Evolutionary conservation across 2,329 filamentous ascomycete species (phyloP).

Genomic region (Penicillium sp.): DNA sequence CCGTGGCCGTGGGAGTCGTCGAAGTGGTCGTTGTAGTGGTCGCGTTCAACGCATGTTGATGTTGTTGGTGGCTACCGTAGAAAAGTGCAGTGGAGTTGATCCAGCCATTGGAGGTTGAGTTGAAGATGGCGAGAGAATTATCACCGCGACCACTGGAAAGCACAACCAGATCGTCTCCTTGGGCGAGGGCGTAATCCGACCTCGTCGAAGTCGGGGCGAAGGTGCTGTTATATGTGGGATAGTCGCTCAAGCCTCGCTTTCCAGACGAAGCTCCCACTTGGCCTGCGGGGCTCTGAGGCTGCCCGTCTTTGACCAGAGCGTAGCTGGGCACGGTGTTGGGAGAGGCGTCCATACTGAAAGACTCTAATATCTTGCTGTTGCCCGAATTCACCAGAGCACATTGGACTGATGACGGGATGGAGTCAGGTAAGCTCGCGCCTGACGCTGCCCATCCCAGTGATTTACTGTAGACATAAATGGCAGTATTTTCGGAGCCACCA

Average conservation of each 20-base stretch:
- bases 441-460: constrained; percentile 60
- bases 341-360: constrained; percentile 67
- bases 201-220: constrained; percentile 62
- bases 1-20: constrained; percentile 28
- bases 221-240: constrained; percentile 73
- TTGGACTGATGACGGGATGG: constrained; percentile 57
- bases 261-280: constrained; percentile 41
- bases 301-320: constrained; percentile 59
- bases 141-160: constrained; percentile 68
- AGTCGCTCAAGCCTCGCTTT: constrained; percentile 50
- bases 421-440: constrained; percentile 57
- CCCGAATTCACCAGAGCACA: constrained; percentile 67
- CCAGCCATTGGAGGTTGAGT: constrained; percentile 72
- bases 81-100: constrained; percentile 64
- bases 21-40: constrained; percentile 20
- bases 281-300: constrained; percentile 45
- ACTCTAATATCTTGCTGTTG: constrained; percentile 70
- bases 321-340: constrained; percentile 71
- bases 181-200: constrained; percentile 66
- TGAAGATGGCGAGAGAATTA: constrained; percentile 69
- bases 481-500: constrained; percentile 64
- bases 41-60: constrained; percentile 13
- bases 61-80: constrained; percentile 30
- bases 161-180: constrained; percentile 60
- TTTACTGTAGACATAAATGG: constrained; percentile 66